Evolutionary conservation across 2,329 filamentous ascomycete genomes (phyloP), one percentile per base, ranked within the genome.

Genomic region (Talaromyces funiculosus): DNA sequence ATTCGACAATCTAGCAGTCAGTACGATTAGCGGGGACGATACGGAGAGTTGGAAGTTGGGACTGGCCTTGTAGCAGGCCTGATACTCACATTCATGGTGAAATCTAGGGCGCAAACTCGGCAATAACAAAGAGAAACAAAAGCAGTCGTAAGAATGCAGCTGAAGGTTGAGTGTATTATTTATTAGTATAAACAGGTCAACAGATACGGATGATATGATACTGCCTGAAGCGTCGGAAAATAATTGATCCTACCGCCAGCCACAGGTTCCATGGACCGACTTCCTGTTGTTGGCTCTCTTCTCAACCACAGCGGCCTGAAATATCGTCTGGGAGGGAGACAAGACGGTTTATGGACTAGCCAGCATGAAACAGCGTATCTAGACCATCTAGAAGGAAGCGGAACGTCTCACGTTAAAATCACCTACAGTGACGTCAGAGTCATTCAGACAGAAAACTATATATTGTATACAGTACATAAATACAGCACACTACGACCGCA

Each of bases 1-100:
- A 99, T 85, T 99, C 94, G 64, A 99, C 85, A 73, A 97, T 90
- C 90, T 97, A 69, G n/a, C 66, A 64, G 63, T 9, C 37, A 60
- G 59, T 68, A 62, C 67, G 61, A 57, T 62, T 61, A 63, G 60
- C 53, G 63, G 53, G 53, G 26, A 43, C 24, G 29, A 57, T 20
- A 20, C 3, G 12, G 18, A 20, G 31, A 38, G 59, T 51, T n/a
- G 10, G 37, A 42, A 8, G 6, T 51, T 29, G 43, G 22, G 29
- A n/a, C n/a, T n/a, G n/a, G n/a, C n/a, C 31, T 26, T 7, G n/a
- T 14, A 38, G 53, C 22, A 42, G 10, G 8, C n/a, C n/a, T n/a
- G n/a, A 16, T 57, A 56, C 72, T 70, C 68, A 78, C 76, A 72
- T 78, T 78, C 76, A 78, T 78, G 55, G 53, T 61, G 61, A 57